Evolutionary conservation across 2,329 filamentous ascomycete species (phyloP).

Genomic region (Magnaporthiopsis poae): DNA sequence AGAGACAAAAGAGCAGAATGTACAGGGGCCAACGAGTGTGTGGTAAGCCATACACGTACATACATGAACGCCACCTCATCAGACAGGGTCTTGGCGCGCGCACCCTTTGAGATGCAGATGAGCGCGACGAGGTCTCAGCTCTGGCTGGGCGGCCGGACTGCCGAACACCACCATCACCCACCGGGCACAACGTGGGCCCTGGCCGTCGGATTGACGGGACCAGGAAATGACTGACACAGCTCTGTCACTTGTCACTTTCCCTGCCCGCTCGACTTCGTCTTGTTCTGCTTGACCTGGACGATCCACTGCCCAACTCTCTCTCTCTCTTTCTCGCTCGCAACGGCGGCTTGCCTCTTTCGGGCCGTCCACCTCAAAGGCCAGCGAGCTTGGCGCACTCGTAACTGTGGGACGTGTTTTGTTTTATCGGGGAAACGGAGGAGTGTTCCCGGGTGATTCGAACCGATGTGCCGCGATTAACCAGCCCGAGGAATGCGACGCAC

Average conservation of each 20-base stretch:
- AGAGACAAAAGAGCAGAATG: too few species aligned
- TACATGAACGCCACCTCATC: not conserved
- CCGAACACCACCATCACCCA: too few species aligned
- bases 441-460: not conserved
- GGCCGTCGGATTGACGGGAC: not conserved
- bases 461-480: not conserved
- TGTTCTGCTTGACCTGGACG: not conserved
- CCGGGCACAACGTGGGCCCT: not conserved
- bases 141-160: not conserved
- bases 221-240: not conserved
- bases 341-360: not conserved
- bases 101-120: too few species aligned
- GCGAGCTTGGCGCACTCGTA: not conserved
- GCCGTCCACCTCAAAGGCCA: not conserved
- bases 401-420: not conserved
- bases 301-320: not conserved
- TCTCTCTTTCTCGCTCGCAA: not conserved
- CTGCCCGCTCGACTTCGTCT: not conserved
- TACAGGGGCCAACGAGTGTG: too few species aligned
- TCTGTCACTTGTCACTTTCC: not conserved
- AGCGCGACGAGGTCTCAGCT: not conserved
- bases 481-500: too few species aligned
- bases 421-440: not conserved
- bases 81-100: not conserved
- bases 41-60: not conserved